phyloP scores from a whole-genome alignment of 805 yeast species.

The Zygoascus biomembranicola region DNA sequence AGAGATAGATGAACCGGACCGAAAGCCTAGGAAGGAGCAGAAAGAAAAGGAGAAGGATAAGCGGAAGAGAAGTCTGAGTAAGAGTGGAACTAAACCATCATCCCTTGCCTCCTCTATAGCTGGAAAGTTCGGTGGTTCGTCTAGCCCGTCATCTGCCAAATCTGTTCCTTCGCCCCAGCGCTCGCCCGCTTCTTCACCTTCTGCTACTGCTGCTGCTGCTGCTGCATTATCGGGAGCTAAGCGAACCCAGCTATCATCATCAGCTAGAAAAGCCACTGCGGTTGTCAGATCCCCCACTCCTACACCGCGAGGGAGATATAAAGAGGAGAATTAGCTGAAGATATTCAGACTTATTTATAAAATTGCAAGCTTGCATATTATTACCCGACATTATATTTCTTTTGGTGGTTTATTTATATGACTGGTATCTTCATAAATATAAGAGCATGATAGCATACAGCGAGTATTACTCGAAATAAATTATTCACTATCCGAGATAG shows the following conservation, averaged over 20 bases:
- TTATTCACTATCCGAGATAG: background rate
- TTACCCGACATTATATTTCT: background rate
- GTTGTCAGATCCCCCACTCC: background rate
- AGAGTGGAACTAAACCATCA: background rate
- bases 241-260: background rate
- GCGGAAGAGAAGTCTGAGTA: constrained; percentile 1
- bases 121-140: background rate
- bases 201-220: background rate
- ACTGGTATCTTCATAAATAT: background rate
- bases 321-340: background rate
- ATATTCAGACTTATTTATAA: too few relatives aligned
- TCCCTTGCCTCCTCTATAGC: background rate
- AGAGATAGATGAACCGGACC: constrained; percentile 1
- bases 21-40: constrained; percentile 6
- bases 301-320: background rate
- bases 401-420: background rate
- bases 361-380: too few relatives aligned
- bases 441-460: background rate
- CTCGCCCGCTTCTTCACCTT: background rate
- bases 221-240: background rate
- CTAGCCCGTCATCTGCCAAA: background rate
- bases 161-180: background rate
- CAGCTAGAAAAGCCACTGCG: background rate
- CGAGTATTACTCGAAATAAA: background rate
- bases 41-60: background rate